Evolutionary conservation across 2,329 filamentous ascomycete genomes (phyloP).

Genomic region (Aspergillus clavatus): DNA sequence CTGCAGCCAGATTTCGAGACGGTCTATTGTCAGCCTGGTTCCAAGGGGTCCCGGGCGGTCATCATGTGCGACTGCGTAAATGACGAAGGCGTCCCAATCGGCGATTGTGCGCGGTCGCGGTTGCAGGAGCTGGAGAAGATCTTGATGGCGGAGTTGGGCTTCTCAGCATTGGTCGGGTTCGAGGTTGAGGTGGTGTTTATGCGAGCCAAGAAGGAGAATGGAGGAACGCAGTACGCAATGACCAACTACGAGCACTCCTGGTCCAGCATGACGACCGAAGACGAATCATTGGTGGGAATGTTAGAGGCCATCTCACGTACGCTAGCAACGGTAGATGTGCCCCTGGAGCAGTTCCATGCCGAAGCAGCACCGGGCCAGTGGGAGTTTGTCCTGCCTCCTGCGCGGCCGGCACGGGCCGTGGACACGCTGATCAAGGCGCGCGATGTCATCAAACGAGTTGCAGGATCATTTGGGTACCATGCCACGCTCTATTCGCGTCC

Average conservation of each 20-base stretch:
- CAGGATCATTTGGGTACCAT: conserved; percentile 12
- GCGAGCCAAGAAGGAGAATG: conserved; percentile 35
- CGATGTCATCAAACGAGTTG: conserved; percentile 15
- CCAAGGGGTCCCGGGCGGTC: conserved; percentile 7
- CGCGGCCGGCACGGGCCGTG: conserved; percentile 16
- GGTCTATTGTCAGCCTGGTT: conserved; percentile 6
- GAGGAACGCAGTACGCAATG: conserved; percentile 43
- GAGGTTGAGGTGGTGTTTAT: conserved; percentile 72
- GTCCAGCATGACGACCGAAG: conserved; percentile 56
- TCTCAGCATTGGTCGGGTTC: conserved; percentile 56
- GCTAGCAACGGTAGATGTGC: conserved; percentile 15
- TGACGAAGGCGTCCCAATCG: background rate
- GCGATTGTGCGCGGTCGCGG: conserved; percentile 3
- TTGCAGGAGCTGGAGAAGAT: background rate
- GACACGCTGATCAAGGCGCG: conserved; percentile 21
- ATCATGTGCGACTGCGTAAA: conserved; percentile 4
- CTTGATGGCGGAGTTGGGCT: background rate
- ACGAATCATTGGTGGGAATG: conserved; percentile 45
- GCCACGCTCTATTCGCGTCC: conserved; percentile 22
- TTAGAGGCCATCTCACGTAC: conserved; percentile 15
- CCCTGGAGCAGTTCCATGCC: conserved; percentile 23
- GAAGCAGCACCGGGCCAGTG: conserved; percentile 24
- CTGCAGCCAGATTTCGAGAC: conserved; percentile 8
- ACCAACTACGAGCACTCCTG: conserved; percentile 53
- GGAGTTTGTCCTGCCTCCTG: conserved; percentile 23